These are phyloP conservation scores for grape (Vitis vinifera) DNA, from an alignment of 164 flowering plant species.

Conservation along the genomic window DNA sequence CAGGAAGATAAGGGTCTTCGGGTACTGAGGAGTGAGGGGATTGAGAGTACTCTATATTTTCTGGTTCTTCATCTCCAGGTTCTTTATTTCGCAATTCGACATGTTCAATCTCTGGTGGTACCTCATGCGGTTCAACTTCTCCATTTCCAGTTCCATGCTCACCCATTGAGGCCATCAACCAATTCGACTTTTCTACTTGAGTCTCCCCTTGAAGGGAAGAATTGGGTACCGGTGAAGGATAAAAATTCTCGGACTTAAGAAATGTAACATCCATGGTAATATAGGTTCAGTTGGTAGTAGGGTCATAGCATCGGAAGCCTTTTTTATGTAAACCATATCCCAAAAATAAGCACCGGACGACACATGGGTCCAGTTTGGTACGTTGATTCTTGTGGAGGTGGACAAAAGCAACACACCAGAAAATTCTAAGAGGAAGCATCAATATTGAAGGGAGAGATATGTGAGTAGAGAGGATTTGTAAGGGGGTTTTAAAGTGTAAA, in stretches of 20 bases:
- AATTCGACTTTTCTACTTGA: background rate
- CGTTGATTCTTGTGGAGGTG: background rate
- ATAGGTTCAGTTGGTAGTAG: constrained; percentile 1
- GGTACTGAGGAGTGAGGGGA: constrained; percentile 1
- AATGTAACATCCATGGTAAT: background rate
- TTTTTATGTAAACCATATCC: constrained; percentile 8
- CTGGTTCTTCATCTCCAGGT: no score
- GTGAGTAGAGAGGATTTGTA: background rate
- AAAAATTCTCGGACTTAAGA: background rate
- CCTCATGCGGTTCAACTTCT: constrained; percentile 2
- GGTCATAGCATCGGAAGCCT: background rate
- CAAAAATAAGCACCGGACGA: background rate
- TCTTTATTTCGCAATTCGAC: background rate
- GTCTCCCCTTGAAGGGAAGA: background rate
- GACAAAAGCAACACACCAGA: no score
- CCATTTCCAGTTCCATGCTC: background rate
- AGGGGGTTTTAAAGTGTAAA: constrained; percentile 5
- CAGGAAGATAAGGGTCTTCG: background rate
- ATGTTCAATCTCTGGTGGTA: constrained; percentile 2
- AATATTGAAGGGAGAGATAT: background rate
- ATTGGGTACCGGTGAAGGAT: constrained; percentile 1
- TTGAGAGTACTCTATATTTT: background rate
- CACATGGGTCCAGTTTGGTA: constrained; percentile 8
- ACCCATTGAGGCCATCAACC: background rate
- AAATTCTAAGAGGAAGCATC: constrained; percentile 1